These are phyloP conservation scores for Malassezia nana DNA, from an alignment of 1,284 basidiomycete genomes.

Conservation along the genomic window DNA sequence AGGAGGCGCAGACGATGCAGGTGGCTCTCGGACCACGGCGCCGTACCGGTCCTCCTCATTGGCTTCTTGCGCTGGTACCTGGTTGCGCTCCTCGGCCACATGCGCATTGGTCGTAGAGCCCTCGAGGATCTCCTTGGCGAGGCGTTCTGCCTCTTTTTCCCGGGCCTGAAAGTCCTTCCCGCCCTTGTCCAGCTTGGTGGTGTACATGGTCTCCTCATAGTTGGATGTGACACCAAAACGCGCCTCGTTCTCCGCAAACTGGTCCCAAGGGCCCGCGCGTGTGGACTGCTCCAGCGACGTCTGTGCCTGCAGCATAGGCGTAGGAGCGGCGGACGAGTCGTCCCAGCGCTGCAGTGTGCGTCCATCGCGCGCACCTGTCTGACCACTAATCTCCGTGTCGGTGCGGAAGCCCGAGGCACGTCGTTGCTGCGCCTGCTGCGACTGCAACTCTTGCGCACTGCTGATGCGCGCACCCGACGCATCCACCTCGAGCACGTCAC, in stretches of 20 bases:
- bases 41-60: conserved; percentile 98
- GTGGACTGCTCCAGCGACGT: conserved; percentile 13
- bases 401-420: conserved; percentile 16
- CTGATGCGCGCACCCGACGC: conserved; percentile 2
- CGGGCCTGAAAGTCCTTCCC: conserved; percentile 77
- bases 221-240: conserved; percentile 82
- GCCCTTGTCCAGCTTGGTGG: conserved; percentile 78
- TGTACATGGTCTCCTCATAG: conserved; percentile 90
- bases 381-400: conserved; percentile 15
- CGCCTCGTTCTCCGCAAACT: conserved; percentile 87
- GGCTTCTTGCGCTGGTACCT: conserved; percentile 61
- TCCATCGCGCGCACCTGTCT: background rate
- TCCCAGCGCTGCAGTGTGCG: conserved; percentile 19
- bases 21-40: conserved; percentile 74
- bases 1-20: conserved; percentile 62
- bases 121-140: conserved; percentile 82
- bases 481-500: conserved; percentile 11
- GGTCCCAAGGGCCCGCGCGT: conserved; percentile 66
- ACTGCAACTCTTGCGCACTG: conserved; percentile 5
- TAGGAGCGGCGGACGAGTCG: background rate
- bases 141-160: conserved; percentile 73
- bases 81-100: conserved; percentile 76
- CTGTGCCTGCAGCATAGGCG: background rate
- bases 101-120: conserved; percentile 60
- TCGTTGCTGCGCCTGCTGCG: conserved; percentile 1